Percentiles rank a stretch among this genome's conserved stretches.
phyloP scores from a whole-genome alignment of 352 stramenopile genomes.

The Paralagenidium karlingii region DNA sequence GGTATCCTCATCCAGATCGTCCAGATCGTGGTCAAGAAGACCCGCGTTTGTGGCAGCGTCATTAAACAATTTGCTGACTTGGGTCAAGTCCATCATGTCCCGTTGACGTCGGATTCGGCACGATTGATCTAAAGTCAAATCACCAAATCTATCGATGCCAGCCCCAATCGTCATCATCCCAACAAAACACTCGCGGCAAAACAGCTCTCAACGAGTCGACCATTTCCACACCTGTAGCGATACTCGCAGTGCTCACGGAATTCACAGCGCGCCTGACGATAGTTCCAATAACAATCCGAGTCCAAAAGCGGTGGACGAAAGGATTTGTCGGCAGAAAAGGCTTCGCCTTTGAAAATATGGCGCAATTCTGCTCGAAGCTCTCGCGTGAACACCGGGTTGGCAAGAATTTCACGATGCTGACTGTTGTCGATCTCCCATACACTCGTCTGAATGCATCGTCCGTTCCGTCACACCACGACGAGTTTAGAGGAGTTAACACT shows the following conservation, averaged over 20 bases:
- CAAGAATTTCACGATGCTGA: constrained; percentile 58
- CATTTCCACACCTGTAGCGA: constrained; percentile 47
- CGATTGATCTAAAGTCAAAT: constrained; percentile 72
- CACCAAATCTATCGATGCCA: constrained; percentile 56
- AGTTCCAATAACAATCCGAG: constrained; percentile 79
- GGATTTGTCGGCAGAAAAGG: constrained; percentile 14
- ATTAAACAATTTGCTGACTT: too few relatives aligned
- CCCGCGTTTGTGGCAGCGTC: too few relatives aligned
- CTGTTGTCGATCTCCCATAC: constrained; percentile 75
- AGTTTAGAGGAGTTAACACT: too few relatives aligned
- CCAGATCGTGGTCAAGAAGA: too few relatives aligned
- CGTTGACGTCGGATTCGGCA: constrained; percentile 41
- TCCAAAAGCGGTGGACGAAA: constrained; percentile 52
- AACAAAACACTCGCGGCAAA: not conserved
- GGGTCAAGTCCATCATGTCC: too few relatives aligned
- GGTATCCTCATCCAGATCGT: too few relatives aligned
- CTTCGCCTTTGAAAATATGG: constrained; percentile 44
- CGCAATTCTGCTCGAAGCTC: constrained; percentile 60
- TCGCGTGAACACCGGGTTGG: constrained; percentile 51
- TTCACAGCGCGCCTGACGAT: constrained; percentile 51
- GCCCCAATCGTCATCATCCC: not conserved
- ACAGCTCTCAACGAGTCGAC: not conserved
- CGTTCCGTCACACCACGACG: not conserved
- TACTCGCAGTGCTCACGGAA: constrained; percentile 75
- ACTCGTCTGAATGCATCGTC: constrained; percentile 24